phyloP scores from a whole-genome alignment of 192 early-diverging fungal species.

The Coemansia sp. region DNA sequence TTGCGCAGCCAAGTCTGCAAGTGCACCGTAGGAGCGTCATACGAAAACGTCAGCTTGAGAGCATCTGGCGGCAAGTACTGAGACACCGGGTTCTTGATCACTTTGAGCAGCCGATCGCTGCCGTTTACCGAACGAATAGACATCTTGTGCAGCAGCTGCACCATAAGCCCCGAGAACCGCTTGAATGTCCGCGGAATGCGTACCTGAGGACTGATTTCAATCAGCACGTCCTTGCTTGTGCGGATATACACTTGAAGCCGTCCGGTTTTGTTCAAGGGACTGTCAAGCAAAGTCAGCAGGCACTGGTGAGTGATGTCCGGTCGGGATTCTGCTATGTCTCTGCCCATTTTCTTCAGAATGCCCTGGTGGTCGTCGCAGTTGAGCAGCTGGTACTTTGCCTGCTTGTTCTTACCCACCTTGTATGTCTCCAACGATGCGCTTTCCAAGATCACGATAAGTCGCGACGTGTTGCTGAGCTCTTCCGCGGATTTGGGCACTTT shows the following conservation, averaged over 20 bases:
- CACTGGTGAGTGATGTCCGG: constrained; percentile 65
- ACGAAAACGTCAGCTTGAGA: constrained; percentile 70
- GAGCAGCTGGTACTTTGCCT: constrained; percentile 81
- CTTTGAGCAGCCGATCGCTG: constrained; percentile 88
- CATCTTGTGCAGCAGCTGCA: constrained; percentile 97
- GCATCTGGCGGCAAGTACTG: constrained; percentile 87
- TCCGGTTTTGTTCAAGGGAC: constrained; percentile 98
- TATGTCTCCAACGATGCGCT: constrained; percentile 87
- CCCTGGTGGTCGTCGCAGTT: constrained; percentile 85
- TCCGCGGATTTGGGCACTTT: constrained; percentile 74
- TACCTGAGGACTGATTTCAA: constrained; percentile 97
- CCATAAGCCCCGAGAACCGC: constrained; percentile 97
- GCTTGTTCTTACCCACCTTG: constrained; percentile 44
- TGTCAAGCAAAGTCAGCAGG: constrained; percentile 92
- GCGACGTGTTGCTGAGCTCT: constrained; percentile 72
- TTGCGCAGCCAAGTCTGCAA: constrained; percentile 74
- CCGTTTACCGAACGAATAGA: constrained; percentile 90
- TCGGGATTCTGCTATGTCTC: constrained; percentile 34
- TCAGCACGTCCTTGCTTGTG: constrained; percentile 89
- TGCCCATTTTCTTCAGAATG: constrained; percentile 10
- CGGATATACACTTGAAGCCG: constrained; percentile 97
- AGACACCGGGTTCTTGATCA: constrained; percentile 97
- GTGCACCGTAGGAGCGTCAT: constrained; percentile 81
- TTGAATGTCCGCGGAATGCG: constrained; percentile 99
- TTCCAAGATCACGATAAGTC: constrained; percentile 93